Base-by-base conservation (phyloP, 306 rosid species). In the Clitoria ternatea region DNA sequence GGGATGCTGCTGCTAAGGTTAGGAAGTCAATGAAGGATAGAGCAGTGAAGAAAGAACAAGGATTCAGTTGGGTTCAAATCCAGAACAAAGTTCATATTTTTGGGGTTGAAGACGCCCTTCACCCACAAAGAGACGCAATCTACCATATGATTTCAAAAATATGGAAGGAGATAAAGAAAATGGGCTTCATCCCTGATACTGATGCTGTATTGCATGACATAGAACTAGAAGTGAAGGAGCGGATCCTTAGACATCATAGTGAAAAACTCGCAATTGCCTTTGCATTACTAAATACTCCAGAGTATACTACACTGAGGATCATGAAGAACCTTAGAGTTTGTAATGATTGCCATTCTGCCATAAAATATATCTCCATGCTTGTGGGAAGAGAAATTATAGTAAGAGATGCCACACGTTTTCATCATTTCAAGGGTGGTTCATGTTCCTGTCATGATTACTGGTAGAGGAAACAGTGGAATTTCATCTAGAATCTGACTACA, bases 291-390 rank as follows among this genome's bases (percentile, higher is more conserved):
- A 84, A 73, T 66, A 89, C 96, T 22, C 92, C 92, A 22, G 89
- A 62, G 64, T 72, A 82, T 70, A 65, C 84, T 7, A 83, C 85
- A 6, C 32, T 88, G 70, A 90, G 96, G 73, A 83, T 92, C 68
- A 86, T 82, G 89, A 92, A 92, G 74, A 92, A 92, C 80, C 96
- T 89, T 60, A 89, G 94, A 84, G 94, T 92, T 45, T 89, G 96
- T 69, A 86, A 86, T 76, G 98, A 92, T 69, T 89, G 91, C 22
- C 92, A 92, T 68, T 70, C 89, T 2, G 96, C 96, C 80, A 89
- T 92, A 76, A 89, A 92, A 64, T 92, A 81, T 78, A 87, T 92
- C 59, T 89, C 98, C 78, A 83, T 63, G 88, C 98, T 92, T 47
- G 92, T 84, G 66, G 82, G 83, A 39, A 83, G 96, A 80, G 91